Base-by-base conservation (phyloP, 495 filamentous ascomycete species). In the Cercophora newfieldiana region DNA sequence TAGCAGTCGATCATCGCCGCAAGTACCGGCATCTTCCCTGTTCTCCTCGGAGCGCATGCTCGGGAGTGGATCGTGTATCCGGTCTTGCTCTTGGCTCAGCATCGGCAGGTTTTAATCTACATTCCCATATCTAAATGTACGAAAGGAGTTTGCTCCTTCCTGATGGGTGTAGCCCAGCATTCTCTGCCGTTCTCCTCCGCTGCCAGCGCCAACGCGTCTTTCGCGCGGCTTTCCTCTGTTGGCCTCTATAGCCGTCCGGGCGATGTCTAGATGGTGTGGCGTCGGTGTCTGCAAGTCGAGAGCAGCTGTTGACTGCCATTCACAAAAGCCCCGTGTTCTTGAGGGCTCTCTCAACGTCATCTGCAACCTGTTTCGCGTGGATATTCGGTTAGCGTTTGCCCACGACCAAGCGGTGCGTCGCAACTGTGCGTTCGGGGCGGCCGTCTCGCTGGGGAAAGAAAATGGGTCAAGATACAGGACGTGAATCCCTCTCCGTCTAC, bases 401-500 rank as follows among this genome's bases (percentile, higher is more conserved):
- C 26, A 50, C 26, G 53, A 28, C 48, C 33, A 59, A 44, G 12
- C 49, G 21, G 53, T 61, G n/a, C 33, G 56, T 58, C 65, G 58
- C 25, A 65, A 51, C 51, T 31, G 37, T 65, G n/a, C n/a, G 50
- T 49, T 50, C 56, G 47, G 67, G 47, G 50, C 28, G 29, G 14
- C 50, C 60, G 67, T 44, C 48, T 61, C 55, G 61, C 30, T 47
- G 62, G 31, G 57, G 64, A 30, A 55, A 60, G 66, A 62, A 54
- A 66, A 59, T 61, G 51, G 22, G 68, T 68, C 44, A 31, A 57
- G 64, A 44, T 56, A 55, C 50, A 74, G 69, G 73, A 67, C 64
- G 62, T 71, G 67, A 66, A 51, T 71, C 67, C 65, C 37, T 44
- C 12, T 14, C 37, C 69, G 24, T 78, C 85, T 91, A 96, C 91